These are phyloP conservation scores for Hypoxylon sp. DNA, from an alignment of 2,329 filamentous ascomycete genomes.

Conservation along the genomic window DNA sequence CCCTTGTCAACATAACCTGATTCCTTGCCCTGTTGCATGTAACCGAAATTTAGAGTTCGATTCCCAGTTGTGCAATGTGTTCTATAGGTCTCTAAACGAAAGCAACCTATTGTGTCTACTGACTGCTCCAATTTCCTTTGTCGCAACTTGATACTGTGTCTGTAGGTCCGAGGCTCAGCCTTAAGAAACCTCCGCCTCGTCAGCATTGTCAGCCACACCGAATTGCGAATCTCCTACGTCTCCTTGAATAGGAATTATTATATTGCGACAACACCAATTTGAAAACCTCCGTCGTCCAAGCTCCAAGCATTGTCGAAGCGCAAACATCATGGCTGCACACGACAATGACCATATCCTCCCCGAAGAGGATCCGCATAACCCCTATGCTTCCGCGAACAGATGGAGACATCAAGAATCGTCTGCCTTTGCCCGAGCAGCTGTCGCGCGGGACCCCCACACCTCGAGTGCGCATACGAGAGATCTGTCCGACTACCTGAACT, in stretches of 20 bases:
- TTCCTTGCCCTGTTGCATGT: constrained; percentile 27
- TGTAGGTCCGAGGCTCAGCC: constrained; percentile 15
- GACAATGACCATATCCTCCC: constrained; percentile 43
- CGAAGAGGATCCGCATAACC: constrained; percentile 58
- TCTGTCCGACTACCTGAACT: constrained; percentile 68
- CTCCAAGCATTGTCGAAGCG: constrained; percentile 1
- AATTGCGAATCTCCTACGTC: constrained; percentile 9
- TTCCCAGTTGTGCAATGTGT: constrained; percentile 25
- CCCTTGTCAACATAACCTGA: constrained; percentile 36
- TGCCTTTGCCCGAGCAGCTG: constrained; percentile 63
- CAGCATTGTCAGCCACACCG: constrained; percentile 31
- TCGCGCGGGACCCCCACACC: constrained; percentile 56
- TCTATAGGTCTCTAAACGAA: constrained; percentile 23
- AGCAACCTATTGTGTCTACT: constrained; percentile 23
- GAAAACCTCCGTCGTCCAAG: not conserved
- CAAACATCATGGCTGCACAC: constrained; percentile 41
- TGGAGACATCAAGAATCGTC: constrained; percentile 75
- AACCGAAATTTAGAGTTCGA: constrained; percentile 33
- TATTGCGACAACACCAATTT: not conserved
- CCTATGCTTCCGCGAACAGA: constrained; percentile 66
- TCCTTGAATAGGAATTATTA: constrained; percentile 8
- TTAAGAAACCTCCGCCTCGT: constrained; percentile 13
- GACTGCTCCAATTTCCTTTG: constrained; percentile 12
- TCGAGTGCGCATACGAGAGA: constrained; percentile 60
- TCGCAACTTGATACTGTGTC: constrained; percentile 15